Evolutionary conservation across 1,139 yeast species (phyloP), one percentile per base, ranked within the genome.

Genomic region (Insectozyma bohioensis): DNA sequence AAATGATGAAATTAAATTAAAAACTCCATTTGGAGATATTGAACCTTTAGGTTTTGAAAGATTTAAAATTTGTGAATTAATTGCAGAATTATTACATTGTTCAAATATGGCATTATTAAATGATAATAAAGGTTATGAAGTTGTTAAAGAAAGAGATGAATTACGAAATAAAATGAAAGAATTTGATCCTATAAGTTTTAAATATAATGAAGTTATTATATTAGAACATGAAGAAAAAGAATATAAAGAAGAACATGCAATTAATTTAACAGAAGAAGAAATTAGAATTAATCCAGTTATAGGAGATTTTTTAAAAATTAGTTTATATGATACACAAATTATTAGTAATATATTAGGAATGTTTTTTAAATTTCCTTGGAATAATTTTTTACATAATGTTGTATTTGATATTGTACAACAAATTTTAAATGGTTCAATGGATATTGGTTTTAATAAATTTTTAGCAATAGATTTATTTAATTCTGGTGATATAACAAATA

Each of bases 361-460:
- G 84, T 90, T 92, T 55, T 85, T 90, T 72, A 74, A 75, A 48
- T 92, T 88, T 59, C 98, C 98, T 4, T 92, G 99, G 98, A 92
- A 92, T 60, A 92, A 92, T 56, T 92, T 92, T 54, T 71, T 95
- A 61, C 99, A 92, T 61, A 92, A 92, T 52, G 98, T 94, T 37
- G 97, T 92, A 6, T 92, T 92, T 63, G 99, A 92, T 59, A 86
- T 92, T 46, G 95, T 92, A 24, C 99, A 94, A 61, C 99, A 92
- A 59, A 84, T 92, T 10, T 74, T 92, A 54, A 90, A 88, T 58
- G 98, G 97, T 1, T 85, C 95, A 12, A 86, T 92, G 90, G 95
- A 88, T 44, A 84, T 86, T 49, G 75, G 75, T 5, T 92, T 84
- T 66, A 92, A 92, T 63, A 83, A 85, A 49, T 90, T 82, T 52